A percentile compares a stretch with the other conserved stretches of the same genome.
phyloP scores from a whole-genome alignment of 495 filamentous ascomycete genomes.

The Usnea hakonensis region DNA sequence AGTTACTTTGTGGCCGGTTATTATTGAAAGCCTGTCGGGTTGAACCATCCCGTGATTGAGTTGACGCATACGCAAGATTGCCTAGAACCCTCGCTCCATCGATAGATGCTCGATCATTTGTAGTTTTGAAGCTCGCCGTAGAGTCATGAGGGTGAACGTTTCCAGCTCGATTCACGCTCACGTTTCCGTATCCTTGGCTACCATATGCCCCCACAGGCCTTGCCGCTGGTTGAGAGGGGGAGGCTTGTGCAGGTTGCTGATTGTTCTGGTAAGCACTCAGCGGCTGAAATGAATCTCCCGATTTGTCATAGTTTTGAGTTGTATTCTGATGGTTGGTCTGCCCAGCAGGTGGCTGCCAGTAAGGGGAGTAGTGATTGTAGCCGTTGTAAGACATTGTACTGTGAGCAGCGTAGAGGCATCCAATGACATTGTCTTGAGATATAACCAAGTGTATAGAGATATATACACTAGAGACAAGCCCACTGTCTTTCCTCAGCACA shows the following conservation, averaged over 20 bases:
- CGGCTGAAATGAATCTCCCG: slow-evolving; percentile 5
- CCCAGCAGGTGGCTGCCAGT: slow-evolving; percentile 12
- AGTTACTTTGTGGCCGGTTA: slow-evolving; percentile 12
- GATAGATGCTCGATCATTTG: slow-evolving; percentile 7
- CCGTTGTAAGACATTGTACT: slow-evolving; percentile 12
- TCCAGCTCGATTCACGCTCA: neutral
- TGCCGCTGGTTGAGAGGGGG: neutral
- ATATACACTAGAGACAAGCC: too few species aligned
- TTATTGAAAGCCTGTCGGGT: slow-evolving; percentile 14
- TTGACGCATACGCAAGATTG: slow-evolving; percentile 27
- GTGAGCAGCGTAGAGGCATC: neutral
- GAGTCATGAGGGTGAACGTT: neutral
- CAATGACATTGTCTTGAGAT: neutral
- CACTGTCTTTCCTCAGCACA: neutral
- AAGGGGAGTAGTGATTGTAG: slow-evolving; percentile 16
- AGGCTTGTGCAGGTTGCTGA: slow-evolving; percentile 1
- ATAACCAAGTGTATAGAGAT: too few species aligned
- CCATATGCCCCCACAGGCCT: slow-evolving; percentile 7
- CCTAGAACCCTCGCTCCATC: slow-evolving; percentile 22
- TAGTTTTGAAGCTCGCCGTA: neutral
- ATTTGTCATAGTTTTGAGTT: slow-evolving; percentile 1
- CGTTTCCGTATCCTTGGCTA: slow-evolving; percentile 6
- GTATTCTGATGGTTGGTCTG: slow-evolving; percentile 3
- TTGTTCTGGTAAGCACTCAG: slow-evolving; percentile 14
- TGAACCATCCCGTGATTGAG: slow-evolving; percentile 12